phyloP scores from a whole-genome alignment of 2,329 filamentous ascomycete species.

The Ciborinia camelliae region DNA sequence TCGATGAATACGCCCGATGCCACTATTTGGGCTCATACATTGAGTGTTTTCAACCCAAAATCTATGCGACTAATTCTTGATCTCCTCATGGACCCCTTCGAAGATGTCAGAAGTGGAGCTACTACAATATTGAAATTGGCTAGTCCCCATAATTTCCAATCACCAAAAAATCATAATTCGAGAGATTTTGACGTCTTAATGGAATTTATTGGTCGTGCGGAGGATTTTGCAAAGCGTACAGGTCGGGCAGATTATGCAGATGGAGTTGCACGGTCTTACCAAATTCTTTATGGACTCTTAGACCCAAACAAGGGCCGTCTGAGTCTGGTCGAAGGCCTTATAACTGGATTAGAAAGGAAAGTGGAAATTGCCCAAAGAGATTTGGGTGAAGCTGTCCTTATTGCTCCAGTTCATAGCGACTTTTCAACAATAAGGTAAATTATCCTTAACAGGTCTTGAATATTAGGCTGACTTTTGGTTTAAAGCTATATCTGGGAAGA shows the following conservation, averaged over 20 bases:
- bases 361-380: slow-evolving; percentile 60
- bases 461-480: slow-evolving; percentile 11
- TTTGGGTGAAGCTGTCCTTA: slow-evolving; percentile 62
- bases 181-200: slow-evolving; percentile 38
- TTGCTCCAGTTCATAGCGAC: slow-evolving; percentile 65
- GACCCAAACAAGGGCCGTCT: slow-evolving; percentile 43
- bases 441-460: not conserved
- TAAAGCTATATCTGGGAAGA: slow-evolving; percentile 33
- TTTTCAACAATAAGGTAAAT: slow-evolving; percentile 62
- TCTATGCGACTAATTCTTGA: slow-evolving; percentile 69
- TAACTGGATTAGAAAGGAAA: slow-evolving; percentile 62
- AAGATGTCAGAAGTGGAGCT: slow-evolving; percentile 72
- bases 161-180: not conserved
- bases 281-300: slow-evolving; percentile 62
- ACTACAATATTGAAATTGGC: slow-evolving; percentile 51
- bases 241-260: slow-evolving; percentile 90
- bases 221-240: slow-evolving; percentile 61
- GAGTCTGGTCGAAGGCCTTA: slow-evolving; percentile 53
- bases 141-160: slow-evolving; percentile 37
- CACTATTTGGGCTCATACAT: slow-evolving; percentile 31
- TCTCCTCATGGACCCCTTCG: slow-evolving; percentile 83
- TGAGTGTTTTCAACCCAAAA: slow-evolving; percentile 42
- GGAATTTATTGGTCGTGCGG: slow-evolving; percentile 51
- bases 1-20: slow-evolving; percentile 17
- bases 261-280: slow-evolving; percentile 75